These are phyloP conservation scores for Tylopilus sp. DNA, from an alignment of 1,284 basidiomycete species.

Conservation along the genomic window DNA sequence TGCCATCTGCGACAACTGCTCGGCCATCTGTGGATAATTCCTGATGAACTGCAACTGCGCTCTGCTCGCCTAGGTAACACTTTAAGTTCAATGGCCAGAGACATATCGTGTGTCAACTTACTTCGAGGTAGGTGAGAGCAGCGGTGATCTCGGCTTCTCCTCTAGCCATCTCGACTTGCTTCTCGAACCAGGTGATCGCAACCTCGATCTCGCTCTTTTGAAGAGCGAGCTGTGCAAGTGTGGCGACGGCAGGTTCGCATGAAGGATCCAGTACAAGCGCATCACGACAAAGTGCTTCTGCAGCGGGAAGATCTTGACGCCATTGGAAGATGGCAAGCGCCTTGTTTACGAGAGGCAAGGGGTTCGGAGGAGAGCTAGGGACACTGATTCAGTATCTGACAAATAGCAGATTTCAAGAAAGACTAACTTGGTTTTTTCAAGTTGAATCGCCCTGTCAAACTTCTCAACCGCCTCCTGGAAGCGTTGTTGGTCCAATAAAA, in stretches of 20 bases:
- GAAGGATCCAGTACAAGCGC: conserved; percentile 91
- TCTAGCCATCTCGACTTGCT: conserved; percentile 88
- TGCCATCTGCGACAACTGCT: conserved; percentile 69
- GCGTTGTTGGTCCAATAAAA: conserved; percentile 93
- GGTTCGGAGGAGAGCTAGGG: conserved; percentile 76
- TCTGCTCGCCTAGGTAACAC: conserved; percentile 70
- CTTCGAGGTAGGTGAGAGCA: conserved; percentile 90
- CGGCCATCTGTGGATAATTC: conserved; percentile 87
- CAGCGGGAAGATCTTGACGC: conserved; percentile 90
- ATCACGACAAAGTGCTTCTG: conserved; percentile 89
- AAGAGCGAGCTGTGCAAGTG: conserved; percentile 92
- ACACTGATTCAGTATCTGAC: conserved; percentile 8
- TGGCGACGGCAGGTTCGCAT: conserved; percentile 97
- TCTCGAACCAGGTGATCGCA: conserved; percentile 90
- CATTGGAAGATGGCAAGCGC: conserved; percentile 96
- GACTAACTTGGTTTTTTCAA: conserved; percentile 83
- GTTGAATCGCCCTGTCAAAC: conserved; percentile 93
- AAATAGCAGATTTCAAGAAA: not conserved
- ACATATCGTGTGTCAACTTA: conserved; percentile 44
- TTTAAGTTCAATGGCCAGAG: conserved; percentile 6
- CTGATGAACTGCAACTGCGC: conserved; percentile 87
- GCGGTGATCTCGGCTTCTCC: conserved; percentile 93
- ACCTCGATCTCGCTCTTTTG: conserved; percentile 93
- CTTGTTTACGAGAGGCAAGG: conserved; percentile 97
- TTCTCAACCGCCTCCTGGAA: conserved; percentile 95